phyloP scores from a whole-genome alignment of 192 early-diverging fungal species.

The Backusella tuberculispora region DNA sequence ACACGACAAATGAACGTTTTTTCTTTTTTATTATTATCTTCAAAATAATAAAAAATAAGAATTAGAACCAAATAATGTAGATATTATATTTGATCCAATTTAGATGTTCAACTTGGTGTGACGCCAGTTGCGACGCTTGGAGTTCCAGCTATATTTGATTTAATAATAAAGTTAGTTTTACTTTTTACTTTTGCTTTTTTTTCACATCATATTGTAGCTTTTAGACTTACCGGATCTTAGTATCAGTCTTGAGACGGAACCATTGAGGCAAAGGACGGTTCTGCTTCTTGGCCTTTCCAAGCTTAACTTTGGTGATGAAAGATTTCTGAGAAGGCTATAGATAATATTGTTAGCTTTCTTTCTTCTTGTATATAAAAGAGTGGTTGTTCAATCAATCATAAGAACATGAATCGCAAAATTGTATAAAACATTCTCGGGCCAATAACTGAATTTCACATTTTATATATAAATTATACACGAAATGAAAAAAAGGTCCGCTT shows the following conservation, averaged over 20 bases:
- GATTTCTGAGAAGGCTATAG: constrained; percentile 95
- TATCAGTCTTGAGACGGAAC: constrained; percentile 95
- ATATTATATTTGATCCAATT: constrained; percentile 36
- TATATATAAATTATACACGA: too few relatives aligned
- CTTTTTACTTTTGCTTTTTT: background rate
- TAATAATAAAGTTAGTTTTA: too few relatives aligned
- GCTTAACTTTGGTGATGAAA: constrained; percentile 94
- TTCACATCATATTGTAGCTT: background rate
- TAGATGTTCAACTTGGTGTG: constrained; percentile 96
- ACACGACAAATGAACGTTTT: too few relatives aligned
- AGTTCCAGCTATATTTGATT: constrained; percentile 78
- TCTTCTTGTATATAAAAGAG: background rate
- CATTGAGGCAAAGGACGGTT: constrained; percentile 98
- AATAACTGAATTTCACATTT: too few relatives aligned
- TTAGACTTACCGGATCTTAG: constrained; percentile 77
- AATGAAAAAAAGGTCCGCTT: background rate
- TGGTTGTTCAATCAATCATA: background rate
- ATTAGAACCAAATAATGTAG: constrained; percentile 2
- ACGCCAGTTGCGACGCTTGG: constrained; percentile 99
- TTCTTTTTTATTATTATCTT: too few relatives aligned
- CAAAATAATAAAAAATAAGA: background rate
- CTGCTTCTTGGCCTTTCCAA: constrained; percentile 99
- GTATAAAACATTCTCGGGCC: background rate
- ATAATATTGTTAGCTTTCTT: background rate
- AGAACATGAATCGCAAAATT: background rate